A percentile compares a stretch with the other conserved stretches of the same genome.
phyloP scores from a whole-genome alignment of 352 stramenopile genomes.

The Pythium chondricola region DNA sequence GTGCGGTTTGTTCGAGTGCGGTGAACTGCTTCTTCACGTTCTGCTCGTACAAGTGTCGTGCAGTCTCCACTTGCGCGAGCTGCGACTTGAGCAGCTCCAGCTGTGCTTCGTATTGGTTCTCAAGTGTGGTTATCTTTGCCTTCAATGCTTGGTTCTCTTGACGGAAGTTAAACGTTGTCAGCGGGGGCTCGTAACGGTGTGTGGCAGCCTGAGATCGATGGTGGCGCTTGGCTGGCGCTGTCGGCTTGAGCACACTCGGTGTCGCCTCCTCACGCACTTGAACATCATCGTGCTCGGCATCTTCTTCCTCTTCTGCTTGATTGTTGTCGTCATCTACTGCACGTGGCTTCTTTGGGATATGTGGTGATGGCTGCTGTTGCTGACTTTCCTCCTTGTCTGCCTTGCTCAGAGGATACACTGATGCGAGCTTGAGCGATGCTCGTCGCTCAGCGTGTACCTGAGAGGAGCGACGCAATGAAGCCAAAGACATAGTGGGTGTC shows the following conservation, averaged over 20 bases:
- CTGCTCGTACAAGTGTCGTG: constrained; percentile 2
- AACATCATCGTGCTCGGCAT: too few relatives aligned
- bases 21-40: constrained; percentile 11
- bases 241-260: not conserved
- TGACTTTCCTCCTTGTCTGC: not conserved
- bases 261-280: not conserved
- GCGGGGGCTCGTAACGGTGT: not conserved
- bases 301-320: constrained; percentile 8
- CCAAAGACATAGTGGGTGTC: constrained; percentile 15
- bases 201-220: not conserved
- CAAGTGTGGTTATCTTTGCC: constrained; percentile 6
- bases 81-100: not conserved
- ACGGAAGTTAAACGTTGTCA: constrained; percentile 3
- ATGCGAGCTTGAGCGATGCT: not conserved
- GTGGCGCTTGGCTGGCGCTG: too few relatives aligned
- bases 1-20: constrained; percentile 7
- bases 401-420: too few relatives aligned
- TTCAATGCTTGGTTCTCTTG: constrained; percentile 17
- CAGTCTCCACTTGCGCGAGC: not conserved
- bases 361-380: constrained; percentile 8
- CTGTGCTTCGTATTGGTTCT: constrained; percentile 13
- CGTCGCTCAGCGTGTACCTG: constrained; percentile 3
- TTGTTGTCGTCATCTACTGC: constrained; percentile 9
- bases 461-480: constrained; percentile 8
- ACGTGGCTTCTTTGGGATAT: not conserved